Conservation (phyloP, 306 rosid species). For the Albizia julibrissin region DNA sequence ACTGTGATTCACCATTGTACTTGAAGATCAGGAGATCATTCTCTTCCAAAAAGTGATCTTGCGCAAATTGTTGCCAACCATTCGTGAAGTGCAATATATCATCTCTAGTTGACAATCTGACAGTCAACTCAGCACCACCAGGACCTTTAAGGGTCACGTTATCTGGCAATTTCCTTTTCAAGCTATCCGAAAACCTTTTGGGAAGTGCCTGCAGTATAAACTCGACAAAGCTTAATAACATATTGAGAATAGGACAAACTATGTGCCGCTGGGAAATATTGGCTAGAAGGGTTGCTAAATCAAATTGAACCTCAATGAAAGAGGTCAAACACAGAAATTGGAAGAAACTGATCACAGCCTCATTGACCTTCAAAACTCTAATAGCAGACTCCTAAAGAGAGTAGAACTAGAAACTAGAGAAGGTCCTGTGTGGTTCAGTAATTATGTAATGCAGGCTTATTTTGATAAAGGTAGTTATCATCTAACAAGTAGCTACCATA, state of each 20-base stretch:
- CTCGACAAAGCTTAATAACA: not conserved
- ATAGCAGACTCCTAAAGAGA: not conserved
- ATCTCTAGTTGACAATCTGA: conserved; percentile 46
- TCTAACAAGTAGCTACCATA: not conserved
- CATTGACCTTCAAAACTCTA: not conserved
- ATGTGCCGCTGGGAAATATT: not conserved
- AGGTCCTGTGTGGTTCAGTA: not conserved
- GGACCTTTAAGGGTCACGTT: conserved; percentile 63
- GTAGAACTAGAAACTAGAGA: not conserved
- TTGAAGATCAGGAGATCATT: conserved; percentile 68
- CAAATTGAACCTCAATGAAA: not conserved
- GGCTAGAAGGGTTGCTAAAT: not conserved
- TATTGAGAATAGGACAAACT: not conserved
- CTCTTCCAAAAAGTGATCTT: conserved; percentile 57
- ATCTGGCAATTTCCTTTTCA: conserved; percentile 60
- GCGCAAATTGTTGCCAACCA: conserved; percentile 66
- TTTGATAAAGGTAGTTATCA: not conserved
- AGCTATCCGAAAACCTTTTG: conserved; percentile 46
- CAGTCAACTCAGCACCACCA: conserved; percentile 58
- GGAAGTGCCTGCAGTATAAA: conserved; percentile 64
- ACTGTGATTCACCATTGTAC: conserved; percentile 61
- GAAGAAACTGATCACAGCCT: not conserved
- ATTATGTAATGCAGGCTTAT: not conserved
- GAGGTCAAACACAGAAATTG: not conserved
- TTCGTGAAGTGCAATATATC: conserved; percentile 42